Evolutionary conservation across 192 early-diverging fungal genomes (phyloP), one percentile per base, ranked within the genome.

Genomic region (Funneliformis mosseae): DNA sequence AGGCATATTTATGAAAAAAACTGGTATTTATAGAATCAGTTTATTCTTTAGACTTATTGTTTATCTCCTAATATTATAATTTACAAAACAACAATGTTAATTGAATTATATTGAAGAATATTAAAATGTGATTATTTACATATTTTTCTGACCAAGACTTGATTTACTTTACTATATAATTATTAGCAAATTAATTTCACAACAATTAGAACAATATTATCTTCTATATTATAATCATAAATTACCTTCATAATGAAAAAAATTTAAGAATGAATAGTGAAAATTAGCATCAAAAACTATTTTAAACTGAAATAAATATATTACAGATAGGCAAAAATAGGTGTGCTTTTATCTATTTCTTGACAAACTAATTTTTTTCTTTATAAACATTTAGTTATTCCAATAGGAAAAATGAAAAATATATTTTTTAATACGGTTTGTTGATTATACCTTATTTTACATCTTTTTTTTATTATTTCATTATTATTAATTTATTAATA

Each of bases 381-480:
- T 21, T 63, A 23, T 25, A 63, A 63, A 27, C 61, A 63, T 23
- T 27, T 23, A 46, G 45, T 46, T 46, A 11, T 46, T 46, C 45
- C 45, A 46, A 46, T 63, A 27, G 61, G n/a, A 14, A 27, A 63
- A 27, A 63, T 63, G 23, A 23, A 63, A 25, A 63, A 63, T 23
- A 27, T 9, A 27, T 63, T 63, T 63, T 63, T 63, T 23, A 63
- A 23, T 3, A 23, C 3, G n/a, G 61, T 63, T 86, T 86, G 16
- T n/a, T n/a, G n/a, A n/a, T n/a, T n/a, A n/a, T n/a, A n/a, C n/a
- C n/a, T n/a, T n/a, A n/a, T n/a, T n/a, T n/a, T n/a, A n/a, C n/a
- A n/a, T n/a, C n/a, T n/a, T n/a, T n/a, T n/a, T n/a, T n/a, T n/a
- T n/a, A n/a, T n/a, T n/a, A n/a, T n/a, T n/a, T n/a, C n/a, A n/a